Evolutionary conservation across 495 filamentous ascomycete species (phyloP).

Genomic region (Immersiella caudata): DNA sequence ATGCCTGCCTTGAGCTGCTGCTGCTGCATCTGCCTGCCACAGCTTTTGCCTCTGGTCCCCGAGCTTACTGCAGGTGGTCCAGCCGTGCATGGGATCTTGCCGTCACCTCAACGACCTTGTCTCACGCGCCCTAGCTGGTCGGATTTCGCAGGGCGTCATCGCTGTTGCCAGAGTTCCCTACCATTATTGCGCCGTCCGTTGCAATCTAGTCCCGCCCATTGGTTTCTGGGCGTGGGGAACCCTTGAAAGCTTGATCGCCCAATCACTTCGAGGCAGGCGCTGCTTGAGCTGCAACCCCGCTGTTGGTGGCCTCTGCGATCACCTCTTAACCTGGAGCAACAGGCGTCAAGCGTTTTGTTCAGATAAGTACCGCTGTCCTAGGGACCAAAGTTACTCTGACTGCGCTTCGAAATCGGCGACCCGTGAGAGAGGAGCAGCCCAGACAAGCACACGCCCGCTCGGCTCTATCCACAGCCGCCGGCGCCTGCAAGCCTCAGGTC

Average conservation of each 20-base stretch:
- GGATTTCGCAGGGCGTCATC: slow-evolving; percentile 7
- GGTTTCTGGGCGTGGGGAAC: slow-evolving; percentile 39
- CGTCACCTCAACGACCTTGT: slow-evolving; percentile 13
- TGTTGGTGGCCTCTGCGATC: slow-evolving; percentile 31
- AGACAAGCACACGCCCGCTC: not conserved
- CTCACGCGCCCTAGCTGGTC: slow-evolving; percentile 17
- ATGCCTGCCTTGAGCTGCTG: slow-evolving; percentile 6
- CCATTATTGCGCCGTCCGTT: slow-evolving; percentile 20
- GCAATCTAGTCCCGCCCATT: slow-evolving; percentile 33
- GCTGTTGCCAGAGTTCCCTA: slow-evolving; percentile 7
- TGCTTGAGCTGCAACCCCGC: slow-evolving; percentile 32
- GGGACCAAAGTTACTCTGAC: not conserved
- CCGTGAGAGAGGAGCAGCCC: slow-evolving; percentile 5
- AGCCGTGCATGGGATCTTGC: not conserved
- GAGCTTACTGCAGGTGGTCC: slow-evolving; percentile 15
- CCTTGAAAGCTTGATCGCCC: slow-evolving; percentile 34
- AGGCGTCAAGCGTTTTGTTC: slow-evolving; percentile 5
- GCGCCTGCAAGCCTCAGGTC: not conserved
- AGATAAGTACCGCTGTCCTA: slow-evolving; percentile 25
- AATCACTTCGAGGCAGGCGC: slow-evolving; percentile 28
- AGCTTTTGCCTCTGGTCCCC: slow-evolving; percentile 5
- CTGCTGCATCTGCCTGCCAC: slow-evolving; percentile 23
- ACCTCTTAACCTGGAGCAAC: slow-evolving; percentile 14
- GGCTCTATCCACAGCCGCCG: not conserved
- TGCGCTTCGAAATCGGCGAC: slow-evolving; percentile 3